Evolutionary conservation across 1,284 basidiomycete species (phyloP), one percentile per base, ranked within the genome.

Genomic region (Filobasidium uniguttulatum): DNA sequence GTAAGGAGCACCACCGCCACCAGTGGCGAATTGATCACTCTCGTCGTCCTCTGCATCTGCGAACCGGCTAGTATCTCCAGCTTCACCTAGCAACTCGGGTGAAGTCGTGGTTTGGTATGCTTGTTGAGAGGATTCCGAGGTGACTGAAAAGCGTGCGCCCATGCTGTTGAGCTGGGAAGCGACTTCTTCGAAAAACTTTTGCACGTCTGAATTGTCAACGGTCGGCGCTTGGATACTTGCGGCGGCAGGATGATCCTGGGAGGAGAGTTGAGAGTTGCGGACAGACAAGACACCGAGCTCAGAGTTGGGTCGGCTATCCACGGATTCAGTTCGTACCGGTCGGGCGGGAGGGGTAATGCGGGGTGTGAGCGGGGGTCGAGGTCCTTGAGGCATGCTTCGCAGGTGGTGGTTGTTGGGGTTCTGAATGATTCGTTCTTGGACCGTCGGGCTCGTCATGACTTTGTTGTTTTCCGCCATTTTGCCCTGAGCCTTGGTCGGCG

Each of bases 101-200:
- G n/a, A n/a, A n/a, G n/a, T n/a, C n/a, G n/a, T 20, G 37, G 5
- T 12, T 40, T 3, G 31, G 44, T 15, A 29, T 7, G 26, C 17
- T 17, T 28, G 55, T 22, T 56, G 56, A 30, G 60, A 66, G 15
- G 68, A 71, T 33, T 59, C 64, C 38, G 64, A 71, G 40, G 62
- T 68, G 36, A 64, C 67, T 30, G 65, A 73, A 38, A 65, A 68
- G 30, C 67, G 66, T 56, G 66, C 68, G 53, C 66, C 70, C 66
- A 77, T 73, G 15, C 71, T 72, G 59, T 74, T 73, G 45, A 77
- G 70, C 59, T 76, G 74, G 25, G 72, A 72, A 38, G 75, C 75
- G 15, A 77, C 73, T 56, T 77, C 75, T 59, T 75, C 70, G 65
- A 77, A 74, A 66, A 77, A 77, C 44, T 68, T 66, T 57, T 76